Percentiles rank a stretch among this genome's conserved stretches.
Evolutionary conservation across 2,329 filamentous ascomycete genomes (phyloP).

Genomic region (Podosphaera fusca): DNA sequence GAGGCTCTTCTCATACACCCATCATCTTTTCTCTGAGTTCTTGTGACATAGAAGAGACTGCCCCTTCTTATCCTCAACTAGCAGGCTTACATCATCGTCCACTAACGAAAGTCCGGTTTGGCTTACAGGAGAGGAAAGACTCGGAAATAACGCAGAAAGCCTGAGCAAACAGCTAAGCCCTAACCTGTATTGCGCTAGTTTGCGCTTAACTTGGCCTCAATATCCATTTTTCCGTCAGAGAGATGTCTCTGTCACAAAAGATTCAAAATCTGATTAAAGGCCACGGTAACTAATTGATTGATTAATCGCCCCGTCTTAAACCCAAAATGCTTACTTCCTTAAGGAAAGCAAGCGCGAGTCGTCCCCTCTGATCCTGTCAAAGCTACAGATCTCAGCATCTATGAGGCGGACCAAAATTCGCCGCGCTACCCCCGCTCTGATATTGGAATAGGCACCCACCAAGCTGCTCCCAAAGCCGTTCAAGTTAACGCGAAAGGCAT

Average conservation of each 20-base stretch:
- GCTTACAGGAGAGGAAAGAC: no score
- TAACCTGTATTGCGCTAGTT: no score
- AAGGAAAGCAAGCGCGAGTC: constrained; percentile 69
- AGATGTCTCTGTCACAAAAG: constrained; percentile 64
- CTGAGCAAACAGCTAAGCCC: no score
- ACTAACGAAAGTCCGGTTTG: no score
- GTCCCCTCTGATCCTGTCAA: constrained; percentile 27
- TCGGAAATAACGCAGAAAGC: no score
- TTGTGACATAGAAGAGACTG: no score
- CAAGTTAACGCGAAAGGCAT: constrained; percentile 37
- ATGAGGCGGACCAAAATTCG: constrained; percentile 34
- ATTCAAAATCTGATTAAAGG: constrained; percentile 86
- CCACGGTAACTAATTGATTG: constrained; percentile 34
- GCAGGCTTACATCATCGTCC: no score
- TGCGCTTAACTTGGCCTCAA: no score
- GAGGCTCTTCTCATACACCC: no score
- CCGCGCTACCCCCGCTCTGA: constrained; percentile 29
- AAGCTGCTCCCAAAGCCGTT: constrained; percentile 23
- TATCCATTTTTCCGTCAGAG: no score
- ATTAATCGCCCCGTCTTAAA: constrained; percentile 1
- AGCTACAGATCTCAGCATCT: constrained; percentile 19
- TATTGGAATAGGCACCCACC: constrained; percentile 34
- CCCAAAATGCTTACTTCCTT: constrained; percentile 15
- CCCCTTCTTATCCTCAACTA: no score
- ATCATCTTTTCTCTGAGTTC: no score